Conservation (phyloP, 140 eudicot species). For the Bidens hawaiensis region DNA sequence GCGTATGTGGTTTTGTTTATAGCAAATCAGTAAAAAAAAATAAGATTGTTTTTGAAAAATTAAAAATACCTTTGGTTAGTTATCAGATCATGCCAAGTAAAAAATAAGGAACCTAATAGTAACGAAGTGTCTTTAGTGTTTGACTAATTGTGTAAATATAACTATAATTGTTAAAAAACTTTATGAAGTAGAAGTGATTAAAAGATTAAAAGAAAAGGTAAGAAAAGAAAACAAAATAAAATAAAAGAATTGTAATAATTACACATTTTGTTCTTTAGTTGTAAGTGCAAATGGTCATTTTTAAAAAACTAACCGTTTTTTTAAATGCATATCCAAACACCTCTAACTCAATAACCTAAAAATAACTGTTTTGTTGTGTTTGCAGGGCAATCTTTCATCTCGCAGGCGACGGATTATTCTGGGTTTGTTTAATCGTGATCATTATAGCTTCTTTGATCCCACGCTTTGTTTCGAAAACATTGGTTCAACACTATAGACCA, state of each 20-base stretch:
- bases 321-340: neutral
- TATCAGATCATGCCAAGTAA: neutral
- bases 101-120: neutral
- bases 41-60: neutral
- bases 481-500: conserved; percentile 50
- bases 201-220: no score
- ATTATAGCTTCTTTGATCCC: conserved; percentile 60
- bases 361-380: conserved; percentile 4
- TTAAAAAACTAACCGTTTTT: no score
- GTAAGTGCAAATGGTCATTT: no score
- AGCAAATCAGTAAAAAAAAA: neutral
- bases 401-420: conserved; percentile 46
- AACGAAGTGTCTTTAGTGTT: neutral
- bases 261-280: no score
- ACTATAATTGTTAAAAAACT: no score
- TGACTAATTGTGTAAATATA: no score
- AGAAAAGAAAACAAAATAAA: no score
- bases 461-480: conserved; percentile 59
- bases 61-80: neutral
- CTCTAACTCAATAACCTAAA: neutral
- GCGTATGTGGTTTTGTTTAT: neutral
- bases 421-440: conserved; percentile 67
- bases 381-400: conserved; percentile 84
- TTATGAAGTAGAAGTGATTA: no score
- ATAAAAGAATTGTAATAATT: no score